Evolutionary conservation across 495 filamentous ascomycete genomes (phyloP).

Genomic region (Podospora tetraspora): DNA sequence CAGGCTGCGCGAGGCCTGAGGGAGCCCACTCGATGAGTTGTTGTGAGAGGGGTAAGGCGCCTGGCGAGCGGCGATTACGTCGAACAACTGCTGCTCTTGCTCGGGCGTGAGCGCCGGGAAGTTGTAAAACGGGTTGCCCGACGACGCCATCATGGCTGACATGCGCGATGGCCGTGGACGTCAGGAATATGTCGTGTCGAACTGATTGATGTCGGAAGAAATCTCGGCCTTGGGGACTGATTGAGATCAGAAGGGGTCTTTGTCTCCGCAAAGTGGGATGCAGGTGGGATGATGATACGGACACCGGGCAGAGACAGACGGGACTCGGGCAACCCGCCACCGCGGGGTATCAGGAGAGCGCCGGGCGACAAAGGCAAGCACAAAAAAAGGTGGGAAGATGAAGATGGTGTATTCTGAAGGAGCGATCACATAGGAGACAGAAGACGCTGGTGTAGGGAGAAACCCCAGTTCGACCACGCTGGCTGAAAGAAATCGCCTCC

Average conservation of each 20-base stretch:
- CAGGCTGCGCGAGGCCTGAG: neutral
- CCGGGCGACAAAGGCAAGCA: slow-evolving; percentile 9
- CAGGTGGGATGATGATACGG: neutral
- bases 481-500: slow-evolving; percentile 16
- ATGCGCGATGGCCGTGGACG: slow-evolving; percentile 13
- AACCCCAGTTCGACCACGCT: slow-evolving; percentile 5
- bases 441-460: neutral
- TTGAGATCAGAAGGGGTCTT: neutral
- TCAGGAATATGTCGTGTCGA: neutral
- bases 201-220: slow-evolving; percentile 1
- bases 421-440: neutral
- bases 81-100: slow-evolving; percentile 82
- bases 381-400: neutral
- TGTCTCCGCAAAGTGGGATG: neutral
- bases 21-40: neutral
- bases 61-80: slow-evolving; percentile 78
- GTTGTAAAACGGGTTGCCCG: slow-evolving; percentile 37
- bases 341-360: slow-evolving; percentile 10
- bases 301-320: neutral
- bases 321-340: neutral
- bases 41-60: slow-evolving; percentile 3
- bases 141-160: slow-evolving; percentile 43
- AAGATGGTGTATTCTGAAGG: neutral
- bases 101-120: slow-evolving; percentile 62
- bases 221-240: neutral